Base-by-base conservation (phyloP, 202 grass and related monocot genomes). In the Digitaria exilis region DNA sequence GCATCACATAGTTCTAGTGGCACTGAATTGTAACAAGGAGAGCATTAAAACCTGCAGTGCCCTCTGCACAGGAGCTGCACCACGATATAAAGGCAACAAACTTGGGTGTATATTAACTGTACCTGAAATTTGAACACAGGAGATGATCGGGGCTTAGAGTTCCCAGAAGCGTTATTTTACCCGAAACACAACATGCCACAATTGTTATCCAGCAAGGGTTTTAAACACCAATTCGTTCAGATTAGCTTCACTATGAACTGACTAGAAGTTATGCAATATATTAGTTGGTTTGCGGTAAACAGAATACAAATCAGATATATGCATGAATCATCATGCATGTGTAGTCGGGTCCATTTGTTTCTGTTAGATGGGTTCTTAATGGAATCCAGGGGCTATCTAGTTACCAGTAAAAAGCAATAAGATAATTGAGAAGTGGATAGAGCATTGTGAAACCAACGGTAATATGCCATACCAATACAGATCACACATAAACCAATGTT, bases 11-110 rank as follows among this genome's bases (percentile, higher is more conserved):
- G 49, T 10, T 80, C 74, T 19, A 80, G 45, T 35, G 61, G 24
- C 18, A 56, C 48, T 65, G 24, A 80, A 22, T 35, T 49, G 30
- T 80, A 65, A 57, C 18, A 68, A 35, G 60, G 35, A 58, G 30
- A 87, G 16, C 73, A n/a, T 35, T 82, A 57, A 81, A 54, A 98
- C 95, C 90, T 98, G 92, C 88, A 98, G 83, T 72, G 95, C 92
- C 80, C 95, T 98, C 80, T 98, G 95, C 77, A 95, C 95, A 85
- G 95, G 95, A 91, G 95, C 95, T 85, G 95, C 92, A 83, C 95
- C 95, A n/a, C 95, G 90, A 82, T 98, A 98, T 49, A 91, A 80
- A 79, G 95, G 92, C 69, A 98, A 82, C 67, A 98, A 91, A 89
- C 95, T 95, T 78, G 95, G 95, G 60, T 98, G 95, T 78, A 95